Evolutionary conservation across 169 alveolate species (phyloP).

Genomic region (Amoebophrya sp.): DNA sequence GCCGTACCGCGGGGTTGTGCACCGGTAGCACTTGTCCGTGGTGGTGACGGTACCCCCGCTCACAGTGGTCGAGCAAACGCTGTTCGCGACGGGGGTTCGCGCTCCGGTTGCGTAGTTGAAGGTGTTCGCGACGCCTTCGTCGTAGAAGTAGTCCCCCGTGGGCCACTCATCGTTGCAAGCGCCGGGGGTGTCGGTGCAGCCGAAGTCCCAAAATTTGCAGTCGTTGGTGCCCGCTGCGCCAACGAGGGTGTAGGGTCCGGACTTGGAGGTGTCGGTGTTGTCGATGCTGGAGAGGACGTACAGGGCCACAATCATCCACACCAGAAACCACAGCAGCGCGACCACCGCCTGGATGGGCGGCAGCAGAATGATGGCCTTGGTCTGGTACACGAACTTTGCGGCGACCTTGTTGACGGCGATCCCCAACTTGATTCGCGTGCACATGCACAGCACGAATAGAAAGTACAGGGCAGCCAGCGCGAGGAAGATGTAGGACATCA

Average conservation of each 20-base stretch:
- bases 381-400: slow-evolving; percentile 58
- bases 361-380: slow-evolving; percentile 33
- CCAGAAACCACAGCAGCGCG: neutral
- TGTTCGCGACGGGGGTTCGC: too few species aligned
- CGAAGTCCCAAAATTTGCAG: neutral
- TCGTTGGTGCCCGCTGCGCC: neutral
- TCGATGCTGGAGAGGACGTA: neutral
- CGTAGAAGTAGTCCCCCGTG: neutral
- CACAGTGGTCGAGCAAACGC: too few species aligned
- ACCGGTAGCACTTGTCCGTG: slow-evolving; percentile 6
- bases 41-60: too few species aligned
- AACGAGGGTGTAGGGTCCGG: neutral
- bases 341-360: slow-evolving; percentile 13
- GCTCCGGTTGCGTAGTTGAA: too few species aligned
- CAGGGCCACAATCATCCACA: neutral
- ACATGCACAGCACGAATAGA: slow-evolving; percentile 49
- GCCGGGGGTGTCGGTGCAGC: slow-evolving; percentile 1
- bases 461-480: neutral
- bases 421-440: slow-evolving; percentile 68
- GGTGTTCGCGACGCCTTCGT: too few species aligned
- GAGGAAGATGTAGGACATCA: neutral
- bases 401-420: slow-evolving; percentile 68
- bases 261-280: neutral
- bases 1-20: neutral
- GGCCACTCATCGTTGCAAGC: neutral